phyloP scores from a whole-genome alignment of 352 stramenopile species.

The Pythium brachiatum region DNA sequence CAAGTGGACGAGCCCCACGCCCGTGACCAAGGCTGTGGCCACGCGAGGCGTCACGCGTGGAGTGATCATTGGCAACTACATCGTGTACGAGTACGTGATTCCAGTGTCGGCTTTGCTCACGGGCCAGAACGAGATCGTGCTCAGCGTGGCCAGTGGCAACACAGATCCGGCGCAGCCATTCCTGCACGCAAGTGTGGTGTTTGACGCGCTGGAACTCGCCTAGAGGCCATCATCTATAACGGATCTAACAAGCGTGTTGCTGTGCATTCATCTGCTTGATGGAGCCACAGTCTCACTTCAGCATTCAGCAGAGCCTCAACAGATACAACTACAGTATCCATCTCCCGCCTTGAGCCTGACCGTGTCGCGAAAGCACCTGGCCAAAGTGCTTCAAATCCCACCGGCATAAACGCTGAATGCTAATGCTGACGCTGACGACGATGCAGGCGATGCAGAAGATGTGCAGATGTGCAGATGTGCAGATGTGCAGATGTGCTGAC shows the following conservation, averaged over 20 bases:
- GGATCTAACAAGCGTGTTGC: not conserved
- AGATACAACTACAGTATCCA: not conserved
- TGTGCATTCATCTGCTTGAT: not conserved
- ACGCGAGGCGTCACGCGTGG: constrained; percentile 48
- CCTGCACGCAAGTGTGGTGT: constrained; percentile 41
- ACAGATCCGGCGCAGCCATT: constrained; percentile 39
- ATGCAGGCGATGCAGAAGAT: too few species aligned
- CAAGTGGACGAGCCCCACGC: constrained; percentile 37
- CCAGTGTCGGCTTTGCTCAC: constrained; percentile 33
- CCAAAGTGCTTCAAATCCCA: too few species aligned
- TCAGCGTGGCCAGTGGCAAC: constrained; percentile 44
- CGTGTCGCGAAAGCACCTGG: not conserved
- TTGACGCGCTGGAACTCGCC: constrained; percentile 46
- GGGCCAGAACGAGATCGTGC: constrained; percentile 35
- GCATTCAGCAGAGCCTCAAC: not conserved
- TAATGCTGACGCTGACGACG: too few species aligned
- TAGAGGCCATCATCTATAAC: too few species aligned
- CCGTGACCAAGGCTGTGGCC: constrained; percentile 33
- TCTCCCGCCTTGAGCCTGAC: not conserved
- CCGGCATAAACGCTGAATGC: too few species aligned
- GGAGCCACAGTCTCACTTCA: not conserved
- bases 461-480: too few species aligned
- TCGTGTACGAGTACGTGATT: constrained; percentile 48
- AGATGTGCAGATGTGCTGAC: too few species aligned
- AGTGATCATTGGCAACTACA: constrained; percentile 44